phyloP scores from a whole-genome alignment of 768 basidiomycete genomes.

The Rhizopogon salebrosus region DNA sequence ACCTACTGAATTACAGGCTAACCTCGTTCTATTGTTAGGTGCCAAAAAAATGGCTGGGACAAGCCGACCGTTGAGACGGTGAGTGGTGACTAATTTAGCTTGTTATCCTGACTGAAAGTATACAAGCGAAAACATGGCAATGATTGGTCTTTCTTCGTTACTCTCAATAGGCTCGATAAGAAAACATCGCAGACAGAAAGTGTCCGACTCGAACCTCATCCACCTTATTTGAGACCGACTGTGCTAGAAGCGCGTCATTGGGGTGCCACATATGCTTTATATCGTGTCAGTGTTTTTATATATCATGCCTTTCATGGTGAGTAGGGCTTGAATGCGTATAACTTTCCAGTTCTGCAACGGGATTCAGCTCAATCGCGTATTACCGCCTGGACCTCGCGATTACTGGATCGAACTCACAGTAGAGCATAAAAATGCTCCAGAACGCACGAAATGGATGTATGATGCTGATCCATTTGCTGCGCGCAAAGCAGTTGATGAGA shows the following conservation, averaged over 20 bases:
- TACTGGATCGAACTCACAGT: conserved; percentile 78
- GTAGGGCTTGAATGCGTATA: conserved; percentile 18
- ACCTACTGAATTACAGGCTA: background rate
- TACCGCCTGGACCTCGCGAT: conserved; percentile 81
- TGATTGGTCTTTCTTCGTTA: conserved; percentile 63
- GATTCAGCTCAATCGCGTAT: conserved; percentile 64
- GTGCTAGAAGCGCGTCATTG: conserved; percentile 84
- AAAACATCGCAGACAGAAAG: conserved; percentile 66
- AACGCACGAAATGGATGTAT: conserved; percentile 83
- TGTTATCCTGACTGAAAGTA: conserved; percentile 4
- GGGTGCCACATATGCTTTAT: conserved; percentile 83
- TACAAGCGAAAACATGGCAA: conserved; percentile 41
- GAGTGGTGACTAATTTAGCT: conserved; percentile 12
- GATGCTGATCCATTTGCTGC: conserved; percentile 83
- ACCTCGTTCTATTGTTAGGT: conserved; percentile 39
- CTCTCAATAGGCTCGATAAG: conserved; percentile 61
- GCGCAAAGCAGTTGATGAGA: conserved; percentile 55
- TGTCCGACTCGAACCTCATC: conserved; percentile 70
- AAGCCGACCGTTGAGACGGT: conserved; percentile 78
- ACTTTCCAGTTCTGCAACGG: conserved; percentile 63
- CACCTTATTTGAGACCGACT: conserved; percentile 60
- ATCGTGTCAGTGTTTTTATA: conserved; percentile 61
- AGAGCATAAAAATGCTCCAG: conserved; percentile 63
- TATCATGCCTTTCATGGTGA: background rate
- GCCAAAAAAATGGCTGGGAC: conserved; percentile 89